These are phyloP conservation scores for Leccinum rimulosum DNA, from an alignment of 768 basidiomycete genomes.

Conservation along the genomic window DNA sequence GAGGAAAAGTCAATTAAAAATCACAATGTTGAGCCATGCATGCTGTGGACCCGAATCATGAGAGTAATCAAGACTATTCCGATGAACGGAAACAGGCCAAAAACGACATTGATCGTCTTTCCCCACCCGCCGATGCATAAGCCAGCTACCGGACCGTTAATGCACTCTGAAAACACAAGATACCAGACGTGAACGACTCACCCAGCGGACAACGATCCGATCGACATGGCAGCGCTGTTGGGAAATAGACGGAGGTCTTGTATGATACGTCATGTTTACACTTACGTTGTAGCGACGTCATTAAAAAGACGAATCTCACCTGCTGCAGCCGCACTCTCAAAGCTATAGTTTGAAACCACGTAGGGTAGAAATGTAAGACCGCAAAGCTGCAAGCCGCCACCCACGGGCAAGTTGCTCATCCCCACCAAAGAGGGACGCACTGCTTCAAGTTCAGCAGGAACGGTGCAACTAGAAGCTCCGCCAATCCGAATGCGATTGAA, in stretches of 20 bases:
- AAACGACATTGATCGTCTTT: slow-evolving; percentile 46
- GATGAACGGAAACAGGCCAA: slow-evolving; percentile 50
- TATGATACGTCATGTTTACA: slow-evolving; percentile 3
- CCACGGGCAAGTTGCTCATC: slow-evolving; percentile 70
- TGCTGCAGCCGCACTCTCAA: slow-evolving; percentile 61
- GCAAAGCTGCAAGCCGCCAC: slow-evolving; percentile 73
- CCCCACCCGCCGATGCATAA: slow-evolving; percentile 48
- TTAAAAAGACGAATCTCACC: slow-evolving; percentile 38
- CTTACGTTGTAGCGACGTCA: not conserved
- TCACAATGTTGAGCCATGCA: slow-evolving; percentile 51
- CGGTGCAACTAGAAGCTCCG: slow-evolving; percentile 64
- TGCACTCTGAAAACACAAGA: not conserved
- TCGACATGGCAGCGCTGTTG: slow-evolving; percentile 45
- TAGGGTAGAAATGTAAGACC: slow-evolving; percentile 76
- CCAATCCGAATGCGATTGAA: slow-evolving; percentile 51
- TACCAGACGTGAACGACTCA: slow-evolving; percentile 9
- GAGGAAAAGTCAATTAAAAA: slow-evolving; percentile 4
- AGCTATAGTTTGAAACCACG: slow-evolving; percentile 82
- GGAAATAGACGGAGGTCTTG: slow-evolving; percentile 53
- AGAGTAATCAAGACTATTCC: slow-evolving; percentile 40
- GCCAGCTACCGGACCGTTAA: slow-evolving; percentile 31
- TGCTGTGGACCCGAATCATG: slow-evolving; percentile 40
- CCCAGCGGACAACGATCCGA: slow-evolving; percentile 54
- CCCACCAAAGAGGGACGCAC: slow-evolving; percentile 72
- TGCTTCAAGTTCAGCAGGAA: slow-evolving; percentile 49